phyloP scores from a whole-genome alignment of 352 stramenopile genomes.

The Globisporangium heterothallicum region DNA sequence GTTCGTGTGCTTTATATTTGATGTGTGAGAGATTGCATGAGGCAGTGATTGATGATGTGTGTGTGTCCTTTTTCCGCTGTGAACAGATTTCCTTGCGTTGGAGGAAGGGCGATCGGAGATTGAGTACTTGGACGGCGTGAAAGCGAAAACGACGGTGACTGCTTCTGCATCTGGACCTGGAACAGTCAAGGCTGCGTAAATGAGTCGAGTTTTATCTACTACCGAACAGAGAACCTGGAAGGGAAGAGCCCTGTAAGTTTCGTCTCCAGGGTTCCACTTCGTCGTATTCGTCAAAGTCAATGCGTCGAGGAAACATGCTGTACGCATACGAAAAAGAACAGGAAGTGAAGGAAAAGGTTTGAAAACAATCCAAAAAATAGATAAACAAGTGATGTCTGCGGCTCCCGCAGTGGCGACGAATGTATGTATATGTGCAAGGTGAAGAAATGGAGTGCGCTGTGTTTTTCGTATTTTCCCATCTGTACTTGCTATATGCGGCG shows the following conservation, averaged over 20 bases:
- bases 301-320: not conserved
- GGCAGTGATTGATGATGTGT: not conserved
- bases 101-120: slow-evolving; percentile 56
- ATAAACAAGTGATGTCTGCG: slow-evolving; percentile 1
- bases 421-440: slow-evolving; percentile 1
- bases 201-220: not conserved
- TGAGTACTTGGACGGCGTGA: slow-evolving; percentile 39
- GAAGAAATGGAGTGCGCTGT: not conserved
- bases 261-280: not conserved
- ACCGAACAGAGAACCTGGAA: not conserved
- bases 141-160: slow-evolving; percentile 8
- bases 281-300: not conserved
- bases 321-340: not conserved
- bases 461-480: not conserved
- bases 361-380: not conserved
- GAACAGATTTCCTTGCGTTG: slow-evolving; percentile 48
- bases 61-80: not conserved
- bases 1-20: slow-evolving; percentile 20
- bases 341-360: not conserved
- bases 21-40: not conserved
- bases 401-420: not conserved
- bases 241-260: not conserved
- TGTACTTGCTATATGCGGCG: not conserved
- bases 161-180: not conserved
- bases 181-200: not conserved